Base-by-base conservation (phyloP, 768 basidiomycete genomes). In the Amanita molliuscula region DNA sequence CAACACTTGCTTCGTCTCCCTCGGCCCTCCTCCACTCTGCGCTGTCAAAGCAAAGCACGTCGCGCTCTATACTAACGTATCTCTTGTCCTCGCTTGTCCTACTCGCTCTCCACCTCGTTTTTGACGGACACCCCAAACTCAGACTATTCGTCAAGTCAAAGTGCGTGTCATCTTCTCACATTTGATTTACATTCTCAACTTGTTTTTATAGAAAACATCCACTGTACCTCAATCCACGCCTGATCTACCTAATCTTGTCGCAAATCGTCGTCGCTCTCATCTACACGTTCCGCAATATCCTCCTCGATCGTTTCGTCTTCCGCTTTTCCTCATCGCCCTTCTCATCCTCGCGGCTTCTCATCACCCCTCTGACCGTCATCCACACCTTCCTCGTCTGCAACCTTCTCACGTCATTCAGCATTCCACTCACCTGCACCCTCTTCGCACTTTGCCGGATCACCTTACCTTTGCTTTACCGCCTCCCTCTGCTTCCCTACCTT, bases 201-300 rank as follows among this genome's bases (percentile, higher is more conserved):
- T 51, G 34, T 48, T 50, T 25, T 37, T 50, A 11, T 53, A 87
- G 84, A 58, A 87, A 83, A 63, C 83, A 88, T 53, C 84, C 84
- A 0, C 77, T 78, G 54, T 81, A 86, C 57, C 68, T 88, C 18
- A 87, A 87, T 47, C 84, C 83, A 1, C 76, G 77, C 15, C 65
- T 85, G 4, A 54, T 88, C 6, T 84, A 84, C 58, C 60, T 86
- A 15, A 47, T 78, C 21, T 55, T 76, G 42, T 72, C 78, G 0
- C 85, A 88, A 58, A 8, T 70, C 2, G 64, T 66, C 36, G 57
- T 74, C 7, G 77, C 78, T 0, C 37, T 65, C 6, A 65, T 68
- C 2, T 86, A 74, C 53, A 63, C 72, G 1, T 59, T 83, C 18
- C 73, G 85, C 6, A 78, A 76, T 29, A 62, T 81, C n/a, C 72